phyloP scores from a whole-genome alignment of 1,284 basidiomycete species.

The Cerrena zonata region DNA sequence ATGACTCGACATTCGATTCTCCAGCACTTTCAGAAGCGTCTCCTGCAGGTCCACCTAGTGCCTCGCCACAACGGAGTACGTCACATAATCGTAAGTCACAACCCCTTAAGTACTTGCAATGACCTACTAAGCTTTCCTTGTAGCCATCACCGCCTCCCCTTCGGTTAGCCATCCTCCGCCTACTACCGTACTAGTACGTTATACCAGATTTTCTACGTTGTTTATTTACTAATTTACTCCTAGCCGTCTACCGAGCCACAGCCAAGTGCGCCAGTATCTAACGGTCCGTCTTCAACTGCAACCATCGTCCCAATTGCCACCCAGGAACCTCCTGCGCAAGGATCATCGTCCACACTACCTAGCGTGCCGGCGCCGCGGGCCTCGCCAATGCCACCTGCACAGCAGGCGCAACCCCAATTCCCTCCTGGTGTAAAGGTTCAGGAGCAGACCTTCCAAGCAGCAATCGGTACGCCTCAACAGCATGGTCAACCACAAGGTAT shows the following conservation, averaged over 20 bases:
- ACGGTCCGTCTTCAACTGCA: constrained; percentile 27
- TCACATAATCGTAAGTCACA: constrained; percentile 19
- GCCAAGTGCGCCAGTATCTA: constrained; percentile 28
- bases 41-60: constrained; percentile 45
- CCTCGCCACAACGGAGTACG: constrained; percentile 38
- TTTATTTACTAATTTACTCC: constrained; percentile 23
- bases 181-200: constrained; percentile 7
- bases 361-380: constrained; percentile 19
- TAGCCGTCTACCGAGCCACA: constrained; percentile 28
- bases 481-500: constrained; percentile 16
- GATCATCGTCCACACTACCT: constrained; percentile 18
- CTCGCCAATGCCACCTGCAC: constrained; percentile 22
- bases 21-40: constrained; percentile 67
- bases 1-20: constrained; percentile 67
- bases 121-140: constrained; percentile 14
- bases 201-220: background rate
- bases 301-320: constrained; percentile 5
- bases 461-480: constrained; percentile 22
- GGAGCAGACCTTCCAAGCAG: constrained; percentile 25
- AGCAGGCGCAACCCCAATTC: constrained; percentile 43
- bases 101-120: background rate
- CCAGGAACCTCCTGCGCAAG: constrained; percentile 11
- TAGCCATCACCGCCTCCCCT: constrained; percentile 6
- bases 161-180: constrained; percentile 3
- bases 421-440: constrained; percentile 62